These are phyloP conservation scores for Hyaloscypha variabilis DNA, from an alignment of 495 filamentous ascomycete genomes.

Conservation along the genomic window DNA sequence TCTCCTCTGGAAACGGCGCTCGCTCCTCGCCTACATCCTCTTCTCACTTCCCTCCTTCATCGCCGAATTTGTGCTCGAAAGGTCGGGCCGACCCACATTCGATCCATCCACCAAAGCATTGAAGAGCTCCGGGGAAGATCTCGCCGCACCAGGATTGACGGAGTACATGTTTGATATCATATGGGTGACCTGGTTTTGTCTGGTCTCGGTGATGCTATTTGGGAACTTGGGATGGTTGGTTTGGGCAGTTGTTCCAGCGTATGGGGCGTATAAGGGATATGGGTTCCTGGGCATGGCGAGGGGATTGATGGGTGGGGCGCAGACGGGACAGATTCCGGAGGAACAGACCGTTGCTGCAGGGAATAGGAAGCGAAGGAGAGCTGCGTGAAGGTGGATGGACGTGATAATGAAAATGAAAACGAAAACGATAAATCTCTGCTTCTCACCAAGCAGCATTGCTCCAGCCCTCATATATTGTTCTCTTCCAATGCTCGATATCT, in stretches of 20 bases:
- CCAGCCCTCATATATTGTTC: not conserved
- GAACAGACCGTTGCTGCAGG: constrained; percentile 39
- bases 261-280: constrained; percentile 70
- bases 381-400: constrained; percentile 14
- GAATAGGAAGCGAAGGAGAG: constrained; percentile 50
- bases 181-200: constrained; percentile 83
- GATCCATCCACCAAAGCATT: constrained; percentile 64
- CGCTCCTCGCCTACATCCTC: constrained; percentile 69
- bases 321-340: constrained; percentile 37
- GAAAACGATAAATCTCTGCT: not conserved
- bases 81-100: constrained; percentile 76
- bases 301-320: constrained; percentile 57
- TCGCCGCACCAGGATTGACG: constrained; percentile 85
- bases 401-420: not conserved
- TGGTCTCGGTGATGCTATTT: constrained; percentile 64
- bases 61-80: constrained; percentile 84
- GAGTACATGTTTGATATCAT: constrained; percentile 98
- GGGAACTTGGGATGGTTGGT: constrained; percentile 80
- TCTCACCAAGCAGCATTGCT: not conserved
- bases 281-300: constrained; percentile 66
- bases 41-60: constrained; percentile 72
- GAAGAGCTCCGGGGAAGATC: constrained; percentile 79
- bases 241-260: constrained; percentile 69
- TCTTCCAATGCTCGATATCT: not conserved
- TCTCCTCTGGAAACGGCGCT: constrained; percentile 65